Percentiles rank a stretch among this genome's conserved stretches.
phyloP scores from a whole-genome alignment of 2,329 filamentous ascomycete genomes.

The Monosporascus sp. region DNA sequence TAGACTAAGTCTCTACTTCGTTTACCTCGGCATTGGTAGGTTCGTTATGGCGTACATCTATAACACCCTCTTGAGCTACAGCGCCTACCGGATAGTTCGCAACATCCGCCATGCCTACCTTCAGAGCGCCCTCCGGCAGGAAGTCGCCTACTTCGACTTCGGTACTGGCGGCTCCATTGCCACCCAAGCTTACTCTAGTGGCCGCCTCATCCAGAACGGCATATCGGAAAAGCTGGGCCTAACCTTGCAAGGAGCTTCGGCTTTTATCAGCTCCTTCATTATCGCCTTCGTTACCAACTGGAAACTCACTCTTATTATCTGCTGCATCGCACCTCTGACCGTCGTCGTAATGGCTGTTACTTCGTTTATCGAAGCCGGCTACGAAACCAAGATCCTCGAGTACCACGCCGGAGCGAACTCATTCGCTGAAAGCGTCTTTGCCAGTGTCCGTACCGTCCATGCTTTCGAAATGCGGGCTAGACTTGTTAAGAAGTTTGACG shows the following conservation, averaged over 20 bases:
- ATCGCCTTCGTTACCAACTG: conserved; percentile 36
- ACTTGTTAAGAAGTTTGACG: conserved; percentile 34
- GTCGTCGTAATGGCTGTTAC: conserved; percentile 34
- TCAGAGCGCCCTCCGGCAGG: conserved; percentile 34
- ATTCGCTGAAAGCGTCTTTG: conserved; percentile 32
- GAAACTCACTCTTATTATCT: conserved; percentile 37
- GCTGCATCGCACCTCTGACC: conserved; percentile 8
- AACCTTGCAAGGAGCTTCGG: conserved; percentile 32
- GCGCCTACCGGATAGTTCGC: conserved; percentile 37
- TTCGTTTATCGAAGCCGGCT: conserved; percentile 22
- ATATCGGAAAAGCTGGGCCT: conserved; percentile 36
- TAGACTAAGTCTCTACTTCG: too few relatives aligned
- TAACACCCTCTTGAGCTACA: conserved; percentile 31
- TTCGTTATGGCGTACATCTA: conserved; percentile 16
- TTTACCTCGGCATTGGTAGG: too few relatives aligned
- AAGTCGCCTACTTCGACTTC: conserved; percentile 35
- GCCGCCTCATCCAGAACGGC: conserved; percentile 34
- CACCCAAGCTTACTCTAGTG: conserved; percentile 36
- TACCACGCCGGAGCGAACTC: conserved; percentile 29
- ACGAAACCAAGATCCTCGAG: conserved; percentile 7
- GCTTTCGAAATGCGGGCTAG: conserved; percentile 36
- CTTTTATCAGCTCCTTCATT: conserved; percentile 33
- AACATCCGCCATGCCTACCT: conserved; percentile 27
- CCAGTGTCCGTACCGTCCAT: conserved; percentile 35
- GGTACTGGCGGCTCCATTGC: conserved; percentile 24